phyloP scores from a whole-genome alignment of 805 yeast species.

The Saccharomycopsis sp. region DNA sequence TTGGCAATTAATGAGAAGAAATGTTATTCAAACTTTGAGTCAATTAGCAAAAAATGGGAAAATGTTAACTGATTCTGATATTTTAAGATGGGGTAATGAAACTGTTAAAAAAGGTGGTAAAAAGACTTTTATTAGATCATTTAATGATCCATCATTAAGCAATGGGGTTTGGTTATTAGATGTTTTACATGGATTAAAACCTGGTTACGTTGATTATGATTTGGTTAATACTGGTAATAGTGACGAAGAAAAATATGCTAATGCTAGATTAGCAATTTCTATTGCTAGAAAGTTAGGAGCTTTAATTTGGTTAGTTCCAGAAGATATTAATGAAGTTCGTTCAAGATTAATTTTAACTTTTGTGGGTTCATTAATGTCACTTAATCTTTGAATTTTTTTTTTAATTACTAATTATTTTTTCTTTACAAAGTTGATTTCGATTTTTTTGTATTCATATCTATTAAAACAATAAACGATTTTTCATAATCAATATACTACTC shows the following conservation, averaged over 20 bases:
- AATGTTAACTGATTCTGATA: slow-evolving; percentile 74
- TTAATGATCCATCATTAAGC: slow-evolving; percentile 70
- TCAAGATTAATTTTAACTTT: slow-evolving; percentile 87
- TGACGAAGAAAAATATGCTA: slow-evolving; percentile 83
- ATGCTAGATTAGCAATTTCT: slow-evolving; percentile 94
- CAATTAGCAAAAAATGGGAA: slow-evolving; percentile 62
- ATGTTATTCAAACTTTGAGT: slow-evolving; percentile 76
- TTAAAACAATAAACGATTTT: not conserved
- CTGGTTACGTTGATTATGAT: slow-evolving; percentile 95
- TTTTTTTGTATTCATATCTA: not conserved
- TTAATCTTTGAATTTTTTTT: slow-evolving; percentile 21
- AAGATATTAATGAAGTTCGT: slow-evolving; percentile 94
- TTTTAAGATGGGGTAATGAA: slow-evolving; percentile 87
- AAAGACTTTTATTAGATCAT: slow-evolving; percentile 58
- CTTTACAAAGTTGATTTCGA: not conserved
- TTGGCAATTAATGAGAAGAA: slow-evolving; percentile 98
- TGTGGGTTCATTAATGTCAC: slow-evolving; percentile 89
- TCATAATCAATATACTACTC: not conserved
- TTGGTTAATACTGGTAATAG: slow-evolving; percentile 71
- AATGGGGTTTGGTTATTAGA: slow-evolving; percentile 79
- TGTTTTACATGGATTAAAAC: slow-evolving; percentile 85
- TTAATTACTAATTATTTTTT: not conserved
- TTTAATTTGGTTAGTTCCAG: slow-evolving; percentile 99
- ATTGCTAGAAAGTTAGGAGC: slow-evolving; percentile 98
- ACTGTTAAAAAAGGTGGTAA: slow-evolving; percentile 83